Evolutionary conservation across 805 yeast genomes (phyloP).

Genomic region (Candida takata): DNA sequence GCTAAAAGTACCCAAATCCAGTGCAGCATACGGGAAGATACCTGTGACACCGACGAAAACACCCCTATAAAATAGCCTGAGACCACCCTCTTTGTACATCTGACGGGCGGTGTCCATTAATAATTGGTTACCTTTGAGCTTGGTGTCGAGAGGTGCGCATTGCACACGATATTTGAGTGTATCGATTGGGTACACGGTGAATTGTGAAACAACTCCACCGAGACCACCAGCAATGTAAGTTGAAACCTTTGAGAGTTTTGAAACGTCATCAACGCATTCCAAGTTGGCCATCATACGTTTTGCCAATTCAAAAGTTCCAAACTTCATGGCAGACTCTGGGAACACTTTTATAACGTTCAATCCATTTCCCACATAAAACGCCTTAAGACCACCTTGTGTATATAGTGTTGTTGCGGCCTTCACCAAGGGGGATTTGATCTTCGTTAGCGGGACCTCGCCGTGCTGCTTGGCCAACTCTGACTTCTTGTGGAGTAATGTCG

Average conservation of each 20-base stretch:
- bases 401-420: conserved; percentile 79
- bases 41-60: conserved; percentile 88
- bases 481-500: conserved; percentile 58
- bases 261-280: conserved; percentile 69
- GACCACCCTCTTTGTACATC: conserved; percentile 77
- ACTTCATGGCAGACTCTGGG: conserved; percentile 96
- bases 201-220: conserved; percentile 92
- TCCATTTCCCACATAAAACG: conserved; percentile 95
- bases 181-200: conserved; percentile 91
- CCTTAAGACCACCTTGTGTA: conserved; percentile 79
- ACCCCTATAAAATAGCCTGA: conserved; percentile 78
- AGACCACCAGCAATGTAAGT: conserved; percentile 93
- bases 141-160: conserved; percentile 74
- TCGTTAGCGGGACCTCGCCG: conserved; percentile 31
- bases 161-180: conserved; percentile 90
- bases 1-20: conserved; percentile 90
- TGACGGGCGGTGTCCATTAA: conserved; percentile 62
- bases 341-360: conserved; percentile 87
- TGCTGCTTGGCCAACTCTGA: conserved; percentile 37
- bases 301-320: conserved; percentile 89
- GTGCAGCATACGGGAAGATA: conserved; percentile 95
- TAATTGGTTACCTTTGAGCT: conserved; percentile 53
- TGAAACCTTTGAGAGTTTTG: conserved; percentile 64
- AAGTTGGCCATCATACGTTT: conserved; percentile 64
- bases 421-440: conserved; percentile 64